Conservation (phyloP, 768 basidiomycete genomes). For the Boletus patriciae region DNA sequence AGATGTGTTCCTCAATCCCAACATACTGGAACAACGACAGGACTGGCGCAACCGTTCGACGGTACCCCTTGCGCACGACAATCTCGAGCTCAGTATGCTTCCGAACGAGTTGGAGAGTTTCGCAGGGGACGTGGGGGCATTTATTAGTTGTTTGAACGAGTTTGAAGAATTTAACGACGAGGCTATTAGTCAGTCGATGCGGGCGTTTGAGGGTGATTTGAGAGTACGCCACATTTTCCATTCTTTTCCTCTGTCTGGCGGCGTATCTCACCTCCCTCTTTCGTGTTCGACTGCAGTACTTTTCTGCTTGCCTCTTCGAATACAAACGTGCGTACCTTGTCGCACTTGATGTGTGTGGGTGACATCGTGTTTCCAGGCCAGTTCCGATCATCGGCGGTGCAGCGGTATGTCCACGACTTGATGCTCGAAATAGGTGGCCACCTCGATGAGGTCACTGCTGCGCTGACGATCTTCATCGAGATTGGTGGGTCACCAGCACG, state of each 20-base stretch:
- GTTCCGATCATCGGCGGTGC: slow-evolving; percentile 50
- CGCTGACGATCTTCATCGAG: slow-evolving; percentile 50
- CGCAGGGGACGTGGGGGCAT: slow-evolving; percentile 47
- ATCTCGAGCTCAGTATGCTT: slow-evolving; percentile 47
- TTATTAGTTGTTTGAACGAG: slow-evolving; percentile 49
- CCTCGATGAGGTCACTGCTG: slow-evolving; percentile 47
- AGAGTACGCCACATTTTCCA: slow-evolving; percentile 30
- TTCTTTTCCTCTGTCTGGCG: no score
- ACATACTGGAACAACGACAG: slow-evolving; percentile 30
- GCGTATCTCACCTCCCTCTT: neutral
- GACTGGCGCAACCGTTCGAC: slow-evolving; percentile 38
- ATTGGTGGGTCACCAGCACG: slow-evolving; percentile 38
- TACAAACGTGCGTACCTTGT: slow-evolving; percentile 40
- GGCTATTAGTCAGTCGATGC: slow-evolving; percentile 47
- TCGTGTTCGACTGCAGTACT: slow-evolving; percentile 37
- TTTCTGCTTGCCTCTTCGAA: slow-evolving; percentile 46
- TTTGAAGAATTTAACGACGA: slow-evolving; percentile 58
- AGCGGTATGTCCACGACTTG: slow-evolving; percentile 51
- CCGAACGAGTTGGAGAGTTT: slow-evolving; percentile 46
- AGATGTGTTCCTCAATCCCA: slow-evolving; percentile 36
- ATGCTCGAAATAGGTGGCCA: slow-evolving; percentile 51
- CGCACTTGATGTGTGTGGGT: neutral
- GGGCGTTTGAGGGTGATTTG: slow-evolving; percentile 48
- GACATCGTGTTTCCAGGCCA: slow-evolving; percentile 36
- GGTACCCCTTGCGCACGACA: slow-evolving; percentile 35